Conservation (phyloP, 371 early-diverging fungal species). For the Zychaea mexicana region DNA sequence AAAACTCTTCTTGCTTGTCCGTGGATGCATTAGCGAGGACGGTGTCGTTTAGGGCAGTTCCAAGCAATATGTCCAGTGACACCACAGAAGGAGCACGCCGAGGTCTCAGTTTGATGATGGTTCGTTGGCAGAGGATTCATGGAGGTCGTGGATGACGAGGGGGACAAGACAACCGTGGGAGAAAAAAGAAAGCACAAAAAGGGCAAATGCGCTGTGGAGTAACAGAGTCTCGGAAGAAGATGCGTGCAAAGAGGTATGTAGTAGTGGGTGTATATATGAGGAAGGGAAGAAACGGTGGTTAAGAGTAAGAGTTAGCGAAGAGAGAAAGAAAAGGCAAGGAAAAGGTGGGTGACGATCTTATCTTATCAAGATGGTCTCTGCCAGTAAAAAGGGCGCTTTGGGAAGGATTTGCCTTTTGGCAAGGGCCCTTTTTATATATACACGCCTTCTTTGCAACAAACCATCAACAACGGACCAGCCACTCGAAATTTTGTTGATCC, state of each 20-base stretch:
- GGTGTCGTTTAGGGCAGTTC: constrained; percentile 50
- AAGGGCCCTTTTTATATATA: background rate
- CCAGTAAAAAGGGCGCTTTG: background rate
- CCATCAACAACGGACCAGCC: no score
- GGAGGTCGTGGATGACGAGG: background rate
- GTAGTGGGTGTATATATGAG: no score
- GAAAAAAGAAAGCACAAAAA: background rate
- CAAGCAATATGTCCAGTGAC: constrained; percentile 39
- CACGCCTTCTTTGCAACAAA: background rate
- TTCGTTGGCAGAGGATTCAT: background rate
- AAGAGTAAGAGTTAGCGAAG: background rate
- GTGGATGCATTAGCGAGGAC: constrained; percentile 26
- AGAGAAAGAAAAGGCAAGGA: background rate
- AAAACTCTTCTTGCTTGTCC: background rate
- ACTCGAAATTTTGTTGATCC: background rate
- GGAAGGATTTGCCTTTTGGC: background rate
- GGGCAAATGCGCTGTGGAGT: background rate
- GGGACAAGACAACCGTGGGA: background rate
- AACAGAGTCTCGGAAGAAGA: background rate
- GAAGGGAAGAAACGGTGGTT: background rate
- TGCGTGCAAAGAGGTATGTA: no score
- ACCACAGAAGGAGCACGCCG: constrained; percentile 42
- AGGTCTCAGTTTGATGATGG: background rate
- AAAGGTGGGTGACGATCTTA: background rate
- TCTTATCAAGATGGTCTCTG: constrained; percentile 10